Conservation (phyloP, 495 filamentous ascomycete genomes). For the Aeminium ludgeri region DNA sequence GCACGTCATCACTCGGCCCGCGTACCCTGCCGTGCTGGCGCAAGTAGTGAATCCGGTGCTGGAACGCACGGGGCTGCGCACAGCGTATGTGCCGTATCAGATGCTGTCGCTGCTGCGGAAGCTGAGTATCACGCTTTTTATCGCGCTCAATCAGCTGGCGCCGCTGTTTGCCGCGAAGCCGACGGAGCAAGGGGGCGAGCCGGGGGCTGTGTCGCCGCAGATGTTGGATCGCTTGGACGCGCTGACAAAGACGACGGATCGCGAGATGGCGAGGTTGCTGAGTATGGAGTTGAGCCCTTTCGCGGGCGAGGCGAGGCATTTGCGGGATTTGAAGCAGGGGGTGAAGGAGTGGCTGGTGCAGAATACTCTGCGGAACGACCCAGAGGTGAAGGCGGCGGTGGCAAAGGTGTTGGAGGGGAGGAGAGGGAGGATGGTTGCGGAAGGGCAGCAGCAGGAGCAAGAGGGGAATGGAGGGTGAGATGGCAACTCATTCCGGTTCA, state of each 20-base stretch:
- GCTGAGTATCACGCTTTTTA: constrained; percentile 61
- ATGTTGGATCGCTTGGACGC: constrained; percentile 41
- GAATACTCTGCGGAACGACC: constrained; percentile 26
- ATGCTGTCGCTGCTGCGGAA: constrained; percentile 61
- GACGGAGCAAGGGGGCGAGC: constrained; percentile 13
- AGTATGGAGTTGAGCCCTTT: constrained; percentile 73
- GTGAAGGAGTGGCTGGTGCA: constrained; percentile 28
- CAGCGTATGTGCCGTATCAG: constrained; percentile 77
- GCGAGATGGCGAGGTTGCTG: constrained; percentile 51
- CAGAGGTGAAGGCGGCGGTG: constrained; percentile 27
- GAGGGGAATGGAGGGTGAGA: no score
- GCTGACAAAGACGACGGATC: constrained; percentile 38
- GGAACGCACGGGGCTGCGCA: constrained; percentile 30
- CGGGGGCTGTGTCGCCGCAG: constrained; percentile 24
- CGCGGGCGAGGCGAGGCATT: constrained; percentile 45
- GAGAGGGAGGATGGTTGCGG: not conserved
- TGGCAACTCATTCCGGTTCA: no score
- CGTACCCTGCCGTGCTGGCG: constrained; percentile 37
- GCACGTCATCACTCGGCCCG: constrained; percentile 51
- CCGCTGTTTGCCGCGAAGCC: constrained; percentile 35
- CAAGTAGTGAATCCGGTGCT: constrained; percentile 48
- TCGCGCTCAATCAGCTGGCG: constrained; percentile 74
- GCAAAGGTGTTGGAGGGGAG: constrained; percentile 19
- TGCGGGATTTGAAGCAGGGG: constrained; percentile 23
- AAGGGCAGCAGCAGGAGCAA: no score